Conservation (phyloP, 75 land plant species). For the Cryptomeria japonica region DNA sequence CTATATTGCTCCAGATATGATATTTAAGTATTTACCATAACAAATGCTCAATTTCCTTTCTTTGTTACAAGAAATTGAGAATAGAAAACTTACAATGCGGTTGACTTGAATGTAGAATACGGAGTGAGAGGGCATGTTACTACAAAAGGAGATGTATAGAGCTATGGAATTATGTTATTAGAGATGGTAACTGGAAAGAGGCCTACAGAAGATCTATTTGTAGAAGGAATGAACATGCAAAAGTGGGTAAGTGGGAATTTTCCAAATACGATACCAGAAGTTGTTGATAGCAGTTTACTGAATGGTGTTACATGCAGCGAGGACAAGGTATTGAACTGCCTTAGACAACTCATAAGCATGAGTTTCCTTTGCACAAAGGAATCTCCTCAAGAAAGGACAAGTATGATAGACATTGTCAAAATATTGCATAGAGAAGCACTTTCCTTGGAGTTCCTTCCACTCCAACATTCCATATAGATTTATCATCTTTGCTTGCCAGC, state of each 20-base stretch:
- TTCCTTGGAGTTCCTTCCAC: background rate
- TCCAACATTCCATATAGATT: background rate
- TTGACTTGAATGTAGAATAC: background rate
- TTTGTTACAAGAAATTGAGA: background rate
- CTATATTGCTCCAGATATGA: conserved; percentile 2
- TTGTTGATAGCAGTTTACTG: background rate
- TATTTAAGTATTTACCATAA: background rate
- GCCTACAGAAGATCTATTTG: background rate
- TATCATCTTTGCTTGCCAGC: background rate
- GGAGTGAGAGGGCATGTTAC: background rate
- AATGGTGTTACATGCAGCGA: background rate
- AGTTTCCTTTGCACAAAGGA: conserved; percentile 13
- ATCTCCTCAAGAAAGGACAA: conserved; percentile 16
- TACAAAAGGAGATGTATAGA: background rate
- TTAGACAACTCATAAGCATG: background rate
- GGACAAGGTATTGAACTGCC: background rate
- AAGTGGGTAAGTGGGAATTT: background rate
- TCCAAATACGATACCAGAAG: background rate
- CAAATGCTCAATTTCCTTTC: background rate
- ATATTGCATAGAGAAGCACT: conserved; percentile 6
- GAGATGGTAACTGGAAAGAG: background rate
- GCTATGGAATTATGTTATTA: conserved; percentile 1
- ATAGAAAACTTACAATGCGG: background rate
- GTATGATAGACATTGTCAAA: conserved; percentile 19
- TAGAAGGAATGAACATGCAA: background rate